Percentiles rank a stretch among this genome's conserved stretches.
Conservation (phyloP, 768 basidiomycete species). For the Phlegmacium glaucopus region DNA sequence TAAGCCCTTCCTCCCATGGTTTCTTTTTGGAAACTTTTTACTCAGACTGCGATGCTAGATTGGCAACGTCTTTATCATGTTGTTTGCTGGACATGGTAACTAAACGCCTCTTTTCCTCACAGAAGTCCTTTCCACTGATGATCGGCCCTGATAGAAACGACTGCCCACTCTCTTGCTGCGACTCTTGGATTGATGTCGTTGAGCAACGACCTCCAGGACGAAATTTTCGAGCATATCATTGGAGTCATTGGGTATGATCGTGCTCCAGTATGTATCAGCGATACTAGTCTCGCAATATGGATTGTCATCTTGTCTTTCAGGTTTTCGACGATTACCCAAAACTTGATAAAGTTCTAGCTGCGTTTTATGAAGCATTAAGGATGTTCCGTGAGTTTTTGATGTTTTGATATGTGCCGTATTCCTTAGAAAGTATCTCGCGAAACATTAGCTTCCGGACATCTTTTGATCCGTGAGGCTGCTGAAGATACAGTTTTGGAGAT, state of each 20-base stretch:
- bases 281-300: background rate
- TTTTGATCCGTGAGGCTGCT: conserved; percentile 36
- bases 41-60: conserved; percentile 30
- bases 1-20: background rate
- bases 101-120: background rate
- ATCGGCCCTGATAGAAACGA: conserved; percentile 38
- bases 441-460: conserved; percentile 31
- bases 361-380: conserved; percentile 41
- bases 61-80: conserved; percentile 48
- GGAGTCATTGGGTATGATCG: conserved; percentile 29
- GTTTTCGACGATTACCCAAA: conserved; percentile 37
- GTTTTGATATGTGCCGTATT: background rate
- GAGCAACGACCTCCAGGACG: conserved; percentile 45
- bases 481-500: conserved; percentile 36
- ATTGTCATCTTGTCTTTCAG: conserved; percentile 15
- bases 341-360: conserved; percentile 39
- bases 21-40: background rate
- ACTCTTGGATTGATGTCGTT: conserved; percentile 44
- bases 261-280: conserved; percentile 12
- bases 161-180: conserved; percentile 45
- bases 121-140: too few species aligned
- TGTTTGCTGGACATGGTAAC: conserved; percentile 59
- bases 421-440: background rate
- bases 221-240: conserved; percentile 43
- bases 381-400: conserved; percentile 38